phyloP scores from a whole-genome alignment of 1,139 yeast species.

The Wickerhamiella infanticola region DNA sequence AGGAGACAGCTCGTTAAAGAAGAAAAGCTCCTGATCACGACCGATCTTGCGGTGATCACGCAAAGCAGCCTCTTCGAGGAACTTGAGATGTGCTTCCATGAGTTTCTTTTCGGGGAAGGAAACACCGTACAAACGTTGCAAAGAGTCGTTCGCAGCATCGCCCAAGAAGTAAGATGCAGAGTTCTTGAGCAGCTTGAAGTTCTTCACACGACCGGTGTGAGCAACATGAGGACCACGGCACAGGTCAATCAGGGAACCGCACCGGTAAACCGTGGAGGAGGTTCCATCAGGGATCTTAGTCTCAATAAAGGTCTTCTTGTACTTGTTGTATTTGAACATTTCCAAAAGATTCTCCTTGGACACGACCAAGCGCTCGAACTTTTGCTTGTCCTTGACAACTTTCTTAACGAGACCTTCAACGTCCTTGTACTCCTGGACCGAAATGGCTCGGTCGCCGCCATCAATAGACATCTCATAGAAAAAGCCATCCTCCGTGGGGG shows the following conservation, averaged over 20 bases:
- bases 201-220: conserved; percentile 92
- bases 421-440: conserved; percentile 68
- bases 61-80: conserved; percentile 89
- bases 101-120: conserved; percentile 97
- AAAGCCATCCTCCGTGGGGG: conserved; percentile 96
- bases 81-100: conserved; percentile 90
- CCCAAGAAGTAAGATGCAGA: conserved; percentile 95
- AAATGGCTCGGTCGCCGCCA: conserved; percentile 57
- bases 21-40: conserved; percentile 86
- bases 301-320: conserved; percentile 74
- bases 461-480: conserved; percentile 93
- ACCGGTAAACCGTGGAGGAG: conserved; percentile 90
- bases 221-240: conserved; percentile 98
- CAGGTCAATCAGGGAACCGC: conserved; percentile 94
- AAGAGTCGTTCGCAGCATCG: conserved; percentile 79
- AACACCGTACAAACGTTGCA: conserved; percentile 95
- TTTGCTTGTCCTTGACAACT: conserved; percentile 92
- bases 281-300: conserved; percentile 94
- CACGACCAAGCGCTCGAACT: conserved; percentile 84
- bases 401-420: conserved; percentile 80
- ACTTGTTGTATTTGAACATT: conserved; percentile 93
- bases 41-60: conserved; percentile 98
- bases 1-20: conserved; percentile 93
- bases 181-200: conserved; percentile 86
- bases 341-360: conserved; percentile 79